A percentile compares a stretch with the other conserved stretches of the same genome.
Conservation (phyloP, 257 asterid genomes). For the Gentiana straminea region DNA sequence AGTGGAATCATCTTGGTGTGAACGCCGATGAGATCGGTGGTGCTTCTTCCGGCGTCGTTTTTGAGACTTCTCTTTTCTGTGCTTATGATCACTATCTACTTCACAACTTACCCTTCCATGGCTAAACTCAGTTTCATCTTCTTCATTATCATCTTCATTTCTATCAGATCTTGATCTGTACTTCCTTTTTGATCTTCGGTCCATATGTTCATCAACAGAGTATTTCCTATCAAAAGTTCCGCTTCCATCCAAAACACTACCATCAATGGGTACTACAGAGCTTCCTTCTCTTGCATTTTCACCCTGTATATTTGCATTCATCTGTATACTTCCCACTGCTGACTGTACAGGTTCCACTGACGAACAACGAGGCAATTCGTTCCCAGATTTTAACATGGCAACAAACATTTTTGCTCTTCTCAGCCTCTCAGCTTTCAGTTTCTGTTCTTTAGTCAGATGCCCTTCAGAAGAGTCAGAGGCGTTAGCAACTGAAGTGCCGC, state of each 20-base stretch:
- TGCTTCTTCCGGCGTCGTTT: conserved; percentile 29
- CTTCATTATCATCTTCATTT: conserved; percentile 23
- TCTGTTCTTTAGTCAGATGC: conserved; percentile 59
- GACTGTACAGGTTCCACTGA: conserved; percentile 54
- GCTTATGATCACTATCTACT: conserved; percentile 21
- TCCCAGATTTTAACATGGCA: conserved; percentile 51
- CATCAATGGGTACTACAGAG: conserved; percentile 24
- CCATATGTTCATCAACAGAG: conserved; percentile 33
- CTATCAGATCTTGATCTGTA: conserved; percentile 40
- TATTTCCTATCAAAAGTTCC: conserved; percentile 20
- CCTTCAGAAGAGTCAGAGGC: conserved; percentile 31
- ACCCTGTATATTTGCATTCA: background rate
- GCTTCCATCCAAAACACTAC: conserved; percentile 19
- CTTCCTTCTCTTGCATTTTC: conserved; percentile 34
- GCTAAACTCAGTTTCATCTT: background rate
- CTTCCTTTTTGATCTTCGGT: conserved; percentile 29
- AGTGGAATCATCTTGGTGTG: conserved; percentile 17
- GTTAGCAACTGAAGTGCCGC: too few relatives aligned
- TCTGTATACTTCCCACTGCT: conserved; percentile 22
- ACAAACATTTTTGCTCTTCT: conserved; percentile 89
- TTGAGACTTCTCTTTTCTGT: conserved; percentile 20
- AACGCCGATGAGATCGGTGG: conserved; percentile 24
- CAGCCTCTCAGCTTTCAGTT: conserved; percentile 78
- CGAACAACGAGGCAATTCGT: conserved; percentile 37
- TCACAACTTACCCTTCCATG: conserved; percentile 25